Evolutionary conservation across 2,329 filamentous ascomycete species (phyloP), one percentile per base, ranked within the genome.

Genomic region (Scedosporium aurantiacum): DNA sequence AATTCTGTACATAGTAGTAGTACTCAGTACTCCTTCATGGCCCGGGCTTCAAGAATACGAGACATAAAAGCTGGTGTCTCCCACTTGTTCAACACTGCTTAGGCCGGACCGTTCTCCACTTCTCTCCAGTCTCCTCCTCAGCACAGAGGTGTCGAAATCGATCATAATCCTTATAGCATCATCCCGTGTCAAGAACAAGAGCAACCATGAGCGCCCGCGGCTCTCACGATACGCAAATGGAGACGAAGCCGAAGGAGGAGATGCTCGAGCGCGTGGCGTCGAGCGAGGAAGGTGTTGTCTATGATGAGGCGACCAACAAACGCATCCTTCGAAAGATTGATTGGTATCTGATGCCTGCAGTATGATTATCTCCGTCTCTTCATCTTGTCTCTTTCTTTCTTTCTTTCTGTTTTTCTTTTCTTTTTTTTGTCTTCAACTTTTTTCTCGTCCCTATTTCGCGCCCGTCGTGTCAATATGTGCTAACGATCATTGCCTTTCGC

Each of bases 261-360:
- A n/a, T 37, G 23, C 43, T 60, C 10, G 58, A 60, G 43, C 23
- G 32, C 7, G 43, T 50, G 3, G 58, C 58, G n/a, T 60, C 58
- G 25, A 28, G 28, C 5, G 8, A 52, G 16, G 58, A 60, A 43
- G 58, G 58, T 12, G 18, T 60, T 43, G 58, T 60, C 5, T 32
- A 52, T 23, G 58, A 60, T 6, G 58, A 60, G 18, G 58, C 58
- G 6, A 60, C 58, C 10, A 41, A 60, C 43, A 73, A 72, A 60
- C 70, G 66, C 25, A 65, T 78, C 12, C 64, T 71, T 6, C 68
- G 71, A 28, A 67, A 64, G 52, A 62, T 68, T 37, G 66, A 68
- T 52, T 41, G 64, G 16, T 62, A 64, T 12, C 56, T 68, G 10
- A 67, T 67, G 61, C 65, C 66, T 2, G 60, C 67, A 5, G 58